A percentile compares a stretch with the other conserved stretches of the same genome.
phyloP scores from a whole-genome alignment of 495 filamentous ascomycete genomes.

The Penicillium diatomitis region DNA sequence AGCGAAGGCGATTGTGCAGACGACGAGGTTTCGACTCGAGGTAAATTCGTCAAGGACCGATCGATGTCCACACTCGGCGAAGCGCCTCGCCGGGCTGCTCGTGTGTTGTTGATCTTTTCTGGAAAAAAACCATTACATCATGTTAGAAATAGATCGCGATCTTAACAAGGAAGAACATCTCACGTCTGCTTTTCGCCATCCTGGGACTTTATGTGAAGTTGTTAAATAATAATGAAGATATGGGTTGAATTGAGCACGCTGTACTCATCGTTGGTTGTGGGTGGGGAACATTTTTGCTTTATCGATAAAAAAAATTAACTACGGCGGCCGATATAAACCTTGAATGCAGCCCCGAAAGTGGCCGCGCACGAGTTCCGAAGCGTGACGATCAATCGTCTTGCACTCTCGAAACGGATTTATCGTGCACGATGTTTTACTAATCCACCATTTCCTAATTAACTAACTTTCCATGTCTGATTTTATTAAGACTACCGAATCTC shows the following conservation, averaged over 20 bases:
- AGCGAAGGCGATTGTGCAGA: constrained; percentile 46
- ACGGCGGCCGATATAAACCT: constrained; percentile 20
- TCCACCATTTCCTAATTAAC: no score
- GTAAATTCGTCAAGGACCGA: constrained; percentile 59
- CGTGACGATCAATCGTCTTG: no score
- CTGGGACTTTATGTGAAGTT: constrained; percentile 13
- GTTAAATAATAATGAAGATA: constrained; percentile 10
- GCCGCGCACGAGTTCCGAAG: no score
- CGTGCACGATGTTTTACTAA: no score
- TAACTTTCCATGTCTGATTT: no score
- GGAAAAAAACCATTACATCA: constrained; percentile 8
- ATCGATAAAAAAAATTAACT: constrained; percentile 36
- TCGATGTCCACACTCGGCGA: constrained; percentile 65
- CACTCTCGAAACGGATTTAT: no score
- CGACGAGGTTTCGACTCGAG: constrained; percentile 42
- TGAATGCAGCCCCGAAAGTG: constrained; percentile 13
- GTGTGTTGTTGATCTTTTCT: constrained; percentile 52
- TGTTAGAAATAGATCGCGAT: constrained; percentile 1
- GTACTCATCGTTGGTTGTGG: constrained; percentile 9
- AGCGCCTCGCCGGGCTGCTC: constrained; percentile 61
- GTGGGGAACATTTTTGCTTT: constrained; percentile 20
- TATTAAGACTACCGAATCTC: no score
- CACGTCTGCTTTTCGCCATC: constrained; percentile 44
- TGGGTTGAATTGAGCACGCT: no score
- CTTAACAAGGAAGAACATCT: constrained; percentile 10